These are phyloP conservation scores for Halteria grandinella DNA, from an alignment of 73 alveolate genomes.

Conservation along the genomic window DNA sequence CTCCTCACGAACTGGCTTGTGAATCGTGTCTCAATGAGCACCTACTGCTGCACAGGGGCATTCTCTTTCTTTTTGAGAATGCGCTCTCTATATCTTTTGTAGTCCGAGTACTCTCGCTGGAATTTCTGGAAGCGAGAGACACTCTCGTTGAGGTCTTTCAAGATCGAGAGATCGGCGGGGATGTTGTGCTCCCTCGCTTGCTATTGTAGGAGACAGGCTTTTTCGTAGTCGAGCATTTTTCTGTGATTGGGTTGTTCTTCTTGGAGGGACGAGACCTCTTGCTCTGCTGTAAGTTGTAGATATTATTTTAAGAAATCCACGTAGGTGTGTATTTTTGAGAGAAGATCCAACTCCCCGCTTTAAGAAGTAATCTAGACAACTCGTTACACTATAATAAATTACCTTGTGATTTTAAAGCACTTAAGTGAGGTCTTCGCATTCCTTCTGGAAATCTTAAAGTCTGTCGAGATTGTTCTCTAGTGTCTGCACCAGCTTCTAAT, in stretches of 20 bases:
- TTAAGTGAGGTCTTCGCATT: not conserved
- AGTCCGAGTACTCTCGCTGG: slow-evolving; percentile 25
- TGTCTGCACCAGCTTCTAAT: slow-evolving; percentile 12
- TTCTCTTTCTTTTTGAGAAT: not conserved
- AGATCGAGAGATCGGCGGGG: slow-evolving; percentile 18
- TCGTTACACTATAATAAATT: not conserved
- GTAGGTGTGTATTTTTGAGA: slow-evolving; percentile 37
- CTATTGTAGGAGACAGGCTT: not conserved
- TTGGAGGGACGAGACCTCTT: not conserved
- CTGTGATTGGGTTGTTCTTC: not conserved
- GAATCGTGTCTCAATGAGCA: not conserved
- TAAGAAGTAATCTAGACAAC: slow-evolving; percentile 6
- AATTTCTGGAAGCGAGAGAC: slow-evolving; percentile 1
- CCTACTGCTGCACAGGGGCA: not conserved
- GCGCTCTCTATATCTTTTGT: slow-evolving; percentile 26
- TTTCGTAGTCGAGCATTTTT: not conserved
- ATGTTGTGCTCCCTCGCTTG: not conserved
- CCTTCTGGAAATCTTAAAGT: not conserved
- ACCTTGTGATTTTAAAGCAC: slow-evolving; percentile 4
- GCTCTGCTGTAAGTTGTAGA: not conserved
- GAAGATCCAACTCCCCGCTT: slow-evolving; percentile 1
- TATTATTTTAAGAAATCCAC: slow-evolving; percentile 4
- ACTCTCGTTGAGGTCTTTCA: not conserved
- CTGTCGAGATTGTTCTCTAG: not conserved
- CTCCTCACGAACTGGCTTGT: not conserved